Evolutionary conservation across 768 basidiomycete genomes (phyloP).

Genomic region (Auricularia auricula-judae): DNA sequence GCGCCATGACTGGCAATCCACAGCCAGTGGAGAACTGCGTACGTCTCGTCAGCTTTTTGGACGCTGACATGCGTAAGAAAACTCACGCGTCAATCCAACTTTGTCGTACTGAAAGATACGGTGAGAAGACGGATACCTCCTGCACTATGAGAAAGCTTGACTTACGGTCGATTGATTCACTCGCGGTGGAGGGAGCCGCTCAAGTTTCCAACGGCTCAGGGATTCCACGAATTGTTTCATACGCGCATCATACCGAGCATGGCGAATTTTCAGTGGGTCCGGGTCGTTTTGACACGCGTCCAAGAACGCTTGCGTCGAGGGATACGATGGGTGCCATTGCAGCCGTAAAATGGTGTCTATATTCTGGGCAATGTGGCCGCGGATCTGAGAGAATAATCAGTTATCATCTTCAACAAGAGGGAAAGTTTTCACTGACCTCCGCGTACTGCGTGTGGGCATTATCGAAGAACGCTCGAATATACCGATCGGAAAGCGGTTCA

Average conservation of each 20-base stretch:
- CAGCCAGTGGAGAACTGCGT: slow-evolving; percentile 66
- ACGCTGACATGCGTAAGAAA: not conserved
- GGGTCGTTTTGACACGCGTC: slow-evolving; percentile 35
- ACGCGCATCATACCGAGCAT: slow-evolving; percentile 43
- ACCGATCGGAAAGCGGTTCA: slow-evolving; percentile 53
- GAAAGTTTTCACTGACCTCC: slow-evolving; percentile 39
- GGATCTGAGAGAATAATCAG: slow-evolving; percentile 35
- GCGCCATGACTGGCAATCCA: slow-evolving; percentile 68
- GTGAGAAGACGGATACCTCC: not conserved
- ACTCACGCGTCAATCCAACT: slow-evolving; percentile 71
- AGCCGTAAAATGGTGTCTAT: slow-evolving; percentile 45
- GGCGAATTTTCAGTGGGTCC: slow-evolving; percentile 53
- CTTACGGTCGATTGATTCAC: slow-evolving; percentile 69
- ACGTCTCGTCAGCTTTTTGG: not conserved
- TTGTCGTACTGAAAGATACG: slow-evolving; percentile 58
- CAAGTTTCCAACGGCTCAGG: slow-evolving; percentile 58
- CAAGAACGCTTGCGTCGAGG: slow-evolving; percentile 42
- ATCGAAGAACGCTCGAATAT: slow-evolving; percentile 58
- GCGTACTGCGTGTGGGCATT: slow-evolving; percentile 77
- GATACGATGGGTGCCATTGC: slow-evolving; percentile 61
- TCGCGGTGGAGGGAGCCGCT: slow-evolving; percentile 75
- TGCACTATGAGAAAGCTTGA: slow-evolving; percentile 1
- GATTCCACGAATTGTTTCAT: slow-evolving; percentile 45
- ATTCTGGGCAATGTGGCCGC: slow-evolving; percentile 55
- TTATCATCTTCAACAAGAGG: not conserved